Conservation (phyloP, 495 filamentous ascomycete genomes). For the Penicillium goetzii region DNA sequence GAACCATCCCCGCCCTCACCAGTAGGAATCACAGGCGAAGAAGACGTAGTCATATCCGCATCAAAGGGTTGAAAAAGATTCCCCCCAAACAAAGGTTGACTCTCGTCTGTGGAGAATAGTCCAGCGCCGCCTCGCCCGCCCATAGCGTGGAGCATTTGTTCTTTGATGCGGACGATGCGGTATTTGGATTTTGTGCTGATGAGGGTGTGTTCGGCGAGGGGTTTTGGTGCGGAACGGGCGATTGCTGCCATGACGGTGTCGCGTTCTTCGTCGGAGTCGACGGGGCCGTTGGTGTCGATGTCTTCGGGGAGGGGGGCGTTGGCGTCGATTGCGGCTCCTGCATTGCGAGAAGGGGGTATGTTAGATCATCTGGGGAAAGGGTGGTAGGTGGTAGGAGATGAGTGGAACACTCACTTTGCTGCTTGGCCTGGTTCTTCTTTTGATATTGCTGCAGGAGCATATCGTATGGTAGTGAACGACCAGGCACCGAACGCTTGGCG, state of each 20-base stretch:
- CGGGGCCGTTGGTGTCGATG: conserved; percentile 68
- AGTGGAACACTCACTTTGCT: conserved; percentile 70
- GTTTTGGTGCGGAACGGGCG: conserved; percentile 71
- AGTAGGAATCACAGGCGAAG: conserved; percentile 28
- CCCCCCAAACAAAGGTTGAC: conserved; percentile 34
- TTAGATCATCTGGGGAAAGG: conserved; percentile 11
- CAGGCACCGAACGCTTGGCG: conserved; percentile 87
- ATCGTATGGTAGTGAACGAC: conserved; percentile 90
- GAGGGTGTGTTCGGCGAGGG: conserved; percentile 67
- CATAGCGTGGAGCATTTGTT: conserved; percentile 80
- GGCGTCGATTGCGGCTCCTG: conserved; percentile 90
- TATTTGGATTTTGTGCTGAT: conserved; percentile 74
- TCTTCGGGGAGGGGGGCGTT: conserved; percentile 92
- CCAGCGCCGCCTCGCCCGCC: conserved; percentile 50
- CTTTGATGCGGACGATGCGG: conserved; percentile 81
- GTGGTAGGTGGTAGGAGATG: not conserved
- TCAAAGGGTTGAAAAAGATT: conserved; percentile 42
- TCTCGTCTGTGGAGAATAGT: conserved; percentile 49
- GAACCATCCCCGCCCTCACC: conserved; percentile 28
- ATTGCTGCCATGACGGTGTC: conserved; percentile 86
- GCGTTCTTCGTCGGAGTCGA: conserved; percentile 93
- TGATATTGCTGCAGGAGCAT: conserved; percentile 92
- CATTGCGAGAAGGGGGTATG: conserved; percentile 16
- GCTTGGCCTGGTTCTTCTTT: conserved; percentile 98
- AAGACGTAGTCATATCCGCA: conserved; percentile 24